phyloP scores from a whole-genome alignment of 768 basidiomycete genomes.

The Sporobolomyces phaffii region DNA sequence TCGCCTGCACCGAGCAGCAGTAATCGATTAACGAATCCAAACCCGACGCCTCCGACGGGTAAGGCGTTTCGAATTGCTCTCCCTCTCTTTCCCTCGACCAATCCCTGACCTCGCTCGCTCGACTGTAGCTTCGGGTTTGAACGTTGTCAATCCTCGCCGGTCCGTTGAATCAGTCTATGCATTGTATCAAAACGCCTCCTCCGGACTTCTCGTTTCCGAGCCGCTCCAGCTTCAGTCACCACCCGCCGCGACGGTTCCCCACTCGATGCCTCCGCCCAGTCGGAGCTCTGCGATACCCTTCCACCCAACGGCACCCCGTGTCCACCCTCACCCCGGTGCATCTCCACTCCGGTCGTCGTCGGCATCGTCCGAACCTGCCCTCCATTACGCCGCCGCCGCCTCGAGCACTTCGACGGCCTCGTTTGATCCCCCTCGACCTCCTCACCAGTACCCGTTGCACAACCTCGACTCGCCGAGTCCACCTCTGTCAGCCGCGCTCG shows the following conservation, averaged over 20 bases:
- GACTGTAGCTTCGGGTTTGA: too few relatives aligned
- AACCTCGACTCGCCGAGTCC: slow-evolving; percentile 16
- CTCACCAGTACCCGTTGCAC: too few relatives aligned
- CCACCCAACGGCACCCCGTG: background rate
- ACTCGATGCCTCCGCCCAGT: background rate
- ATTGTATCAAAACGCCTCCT: slow-evolving; percentile 11
- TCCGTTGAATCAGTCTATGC: slow-evolving; percentile 24
- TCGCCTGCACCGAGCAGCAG: background rate
- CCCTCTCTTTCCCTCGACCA: background rate
- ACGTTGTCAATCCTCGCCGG: background rate
- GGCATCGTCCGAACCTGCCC: background rate
- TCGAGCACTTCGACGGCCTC: background rate
- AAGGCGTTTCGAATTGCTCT: background rate
- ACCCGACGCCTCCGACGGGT: background rate
- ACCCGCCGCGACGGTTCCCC: background rate
- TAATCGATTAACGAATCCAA: background rate
- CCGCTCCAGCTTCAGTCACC: background rate
- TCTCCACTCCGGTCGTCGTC: slow-evolving; percentile 8
- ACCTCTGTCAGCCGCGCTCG: slow-evolving; percentile 6
- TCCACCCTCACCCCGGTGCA: background rate
- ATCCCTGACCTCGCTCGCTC: background rate
- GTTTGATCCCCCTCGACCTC: too few relatives aligned
- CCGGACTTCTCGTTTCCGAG: slow-evolving; percentile 4
- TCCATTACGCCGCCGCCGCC: background rate
- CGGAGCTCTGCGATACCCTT: background rate